Conservation (phyloP, 2,329 filamentous ascomycete species). For the Phyllosticta ampelicida region DNA sequence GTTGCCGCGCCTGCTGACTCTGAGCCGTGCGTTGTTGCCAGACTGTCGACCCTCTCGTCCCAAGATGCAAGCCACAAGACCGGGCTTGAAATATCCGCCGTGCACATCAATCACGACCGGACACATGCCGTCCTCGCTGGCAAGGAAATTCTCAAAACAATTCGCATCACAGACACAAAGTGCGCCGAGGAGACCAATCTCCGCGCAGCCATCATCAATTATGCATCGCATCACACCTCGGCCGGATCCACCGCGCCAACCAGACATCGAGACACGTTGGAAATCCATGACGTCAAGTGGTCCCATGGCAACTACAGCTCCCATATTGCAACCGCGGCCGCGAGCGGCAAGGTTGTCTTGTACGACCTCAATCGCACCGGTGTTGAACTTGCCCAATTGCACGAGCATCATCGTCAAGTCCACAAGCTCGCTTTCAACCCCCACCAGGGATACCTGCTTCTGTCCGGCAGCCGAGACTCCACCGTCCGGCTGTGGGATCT, state of each 20-base stretch:
- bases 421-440: constrained; percentile 57
- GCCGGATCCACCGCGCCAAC: constrained; percentile 32
- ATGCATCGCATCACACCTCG: constrained; percentile 39
- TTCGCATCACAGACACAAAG: constrained; percentile 45
- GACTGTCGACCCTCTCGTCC: constrained; percentile 36
- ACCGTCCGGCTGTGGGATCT: constrained; percentile 56
- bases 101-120: constrained; percentile 52
- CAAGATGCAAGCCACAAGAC: constrained; percentile 52
- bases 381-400: constrained; percentile 50
- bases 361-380: constrained; percentile 53
- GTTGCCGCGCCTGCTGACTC: background rate
- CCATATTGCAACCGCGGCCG: constrained; percentile 52
- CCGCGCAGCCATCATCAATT: constrained; percentile 48
- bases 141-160: constrained; percentile 55
- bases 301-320: constrained; percentile 51
- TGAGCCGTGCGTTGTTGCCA: constrained; percentile 12
- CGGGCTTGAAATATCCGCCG: constrained; percentile 51
- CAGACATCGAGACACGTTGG: constrained; percentile 47
- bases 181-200: constrained; percentile 55
- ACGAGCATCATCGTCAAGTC: constrained; percentile 55
- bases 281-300: constrained; percentile 58
- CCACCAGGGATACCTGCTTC: constrained; percentile 46
- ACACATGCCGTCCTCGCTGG: constrained; percentile 56
- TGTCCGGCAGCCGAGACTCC: constrained; percentile 55
- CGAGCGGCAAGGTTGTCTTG: constrained; percentile 54